phyloP scores from a whole-genome alignment of 2,329 filamentous ascomycete species.

The Hypoxylon rubiginosum region DNA sequence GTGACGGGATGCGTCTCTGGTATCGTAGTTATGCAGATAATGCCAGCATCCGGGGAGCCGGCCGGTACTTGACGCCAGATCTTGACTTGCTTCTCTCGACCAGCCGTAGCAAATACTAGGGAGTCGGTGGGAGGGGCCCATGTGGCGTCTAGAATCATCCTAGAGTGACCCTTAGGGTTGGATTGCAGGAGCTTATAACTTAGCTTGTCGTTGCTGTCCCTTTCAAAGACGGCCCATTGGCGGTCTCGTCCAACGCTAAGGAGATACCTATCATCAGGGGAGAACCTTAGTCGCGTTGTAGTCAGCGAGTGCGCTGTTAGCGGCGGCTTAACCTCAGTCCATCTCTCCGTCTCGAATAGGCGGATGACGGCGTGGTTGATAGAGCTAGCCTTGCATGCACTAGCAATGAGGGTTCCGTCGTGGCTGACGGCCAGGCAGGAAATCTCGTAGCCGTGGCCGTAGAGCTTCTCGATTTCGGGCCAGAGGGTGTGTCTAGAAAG shows the following conservation, averaged over 20 bases:
- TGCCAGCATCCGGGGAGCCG: conserved; percentile 50
- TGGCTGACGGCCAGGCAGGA: conserved; percentile 85
- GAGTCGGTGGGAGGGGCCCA: conserved; percentile 75
- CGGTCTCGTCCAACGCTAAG: conserved; percentile 92
- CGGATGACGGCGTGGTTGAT: conserved; percentile 95
- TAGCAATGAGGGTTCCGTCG: conserved; percentile 83
- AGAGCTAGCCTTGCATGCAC: conserved; percentile 92
- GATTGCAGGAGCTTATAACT: conserved; percentile 71
- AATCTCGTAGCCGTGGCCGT: conserved; percentile 98
- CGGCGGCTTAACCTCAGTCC: conserved; percentile 88
- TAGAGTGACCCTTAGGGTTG: conserved; percentile 86
- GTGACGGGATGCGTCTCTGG: conserved; percentile 73
- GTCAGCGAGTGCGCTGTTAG: conserved; percentile 90
- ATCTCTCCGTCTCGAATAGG: conserved; percentile 86
- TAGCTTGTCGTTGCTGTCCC: conserved; percentile 49
- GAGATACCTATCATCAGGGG: conserved; percentile 77
- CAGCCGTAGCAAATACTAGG: conserved; percentile 83
- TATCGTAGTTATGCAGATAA: conserved; percentile 67
- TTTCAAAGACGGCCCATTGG: conserved; percentile 87
- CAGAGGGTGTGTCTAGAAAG: conserved; percentile 91
- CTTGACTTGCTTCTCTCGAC: conserved; percentile 87
- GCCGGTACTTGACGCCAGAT: conserved; percentile 66
- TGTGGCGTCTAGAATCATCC: conserved; percentile 91
- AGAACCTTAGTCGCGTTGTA: conserved; percentile 85
- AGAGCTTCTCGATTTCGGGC: conserved; percentile 96